Evolutionary conservation across 2,329 filamentous ascomycete genomes (phyloP).

Genomic region (Apiospora aurea): DNA sequence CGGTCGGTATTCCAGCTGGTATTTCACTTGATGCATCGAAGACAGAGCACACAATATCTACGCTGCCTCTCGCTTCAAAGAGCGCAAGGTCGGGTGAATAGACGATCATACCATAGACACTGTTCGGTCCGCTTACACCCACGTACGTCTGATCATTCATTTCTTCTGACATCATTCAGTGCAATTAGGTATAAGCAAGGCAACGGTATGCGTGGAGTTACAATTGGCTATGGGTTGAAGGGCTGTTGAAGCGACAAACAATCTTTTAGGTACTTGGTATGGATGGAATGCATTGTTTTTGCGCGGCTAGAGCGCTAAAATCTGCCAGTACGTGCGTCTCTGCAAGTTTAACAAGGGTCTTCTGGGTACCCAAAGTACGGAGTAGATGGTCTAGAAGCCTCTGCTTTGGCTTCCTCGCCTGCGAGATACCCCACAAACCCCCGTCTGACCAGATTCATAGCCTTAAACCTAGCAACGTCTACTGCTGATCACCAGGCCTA

Average conservation of each 20-base stretch:
- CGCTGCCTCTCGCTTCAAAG: no score
- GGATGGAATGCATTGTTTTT: not conserved
- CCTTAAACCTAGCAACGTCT: not conserved
- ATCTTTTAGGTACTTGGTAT: no score
- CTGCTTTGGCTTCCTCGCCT: conserved; percentile 1
- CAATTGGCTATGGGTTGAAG: no score
- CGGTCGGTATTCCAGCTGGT: not conserved
- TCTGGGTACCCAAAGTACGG: no score
- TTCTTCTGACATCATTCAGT: no score
- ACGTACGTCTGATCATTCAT: no score
- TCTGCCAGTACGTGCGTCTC: not conserved
- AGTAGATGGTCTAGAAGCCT: conserved; percentile 2
- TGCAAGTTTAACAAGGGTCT: not conserved
- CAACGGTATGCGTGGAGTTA: no score
- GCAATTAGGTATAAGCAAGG: no score
- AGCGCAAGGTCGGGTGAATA: no score
- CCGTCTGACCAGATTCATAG: not conserved
- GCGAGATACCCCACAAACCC: not conserved
- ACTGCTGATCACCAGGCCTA: not conserved
- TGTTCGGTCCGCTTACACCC: no score
- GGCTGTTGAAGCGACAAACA: no score
- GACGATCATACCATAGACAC: no score
- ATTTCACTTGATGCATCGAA: not conserved
- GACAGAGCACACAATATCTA: not conserved
- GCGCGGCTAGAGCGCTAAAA: conserved; percentile 8